Percentiles rank a stretch among this genome's conserved stretches.
Evolutionary conservation across 352 stramenopile species (phyloP).

Genomic region (Thraustotheca clavata): DNA sequence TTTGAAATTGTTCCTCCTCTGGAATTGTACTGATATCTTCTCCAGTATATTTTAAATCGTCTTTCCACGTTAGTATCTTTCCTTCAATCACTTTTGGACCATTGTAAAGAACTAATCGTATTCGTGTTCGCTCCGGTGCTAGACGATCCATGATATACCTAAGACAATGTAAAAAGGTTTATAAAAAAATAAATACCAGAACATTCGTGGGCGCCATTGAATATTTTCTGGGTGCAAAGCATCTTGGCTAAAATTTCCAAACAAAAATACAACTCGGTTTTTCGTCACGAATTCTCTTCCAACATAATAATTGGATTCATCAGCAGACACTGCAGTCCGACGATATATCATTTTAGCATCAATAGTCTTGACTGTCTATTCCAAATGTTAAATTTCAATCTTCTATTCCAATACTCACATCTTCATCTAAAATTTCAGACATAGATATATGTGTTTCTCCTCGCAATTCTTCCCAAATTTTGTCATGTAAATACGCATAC

Average conservation of each 20-base stretch:
- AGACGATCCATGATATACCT: not conserved
- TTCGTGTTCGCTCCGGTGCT: not conserved
- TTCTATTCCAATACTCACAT: not conserved
- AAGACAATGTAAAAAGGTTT: not conserved
- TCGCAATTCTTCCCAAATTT: not conserved
- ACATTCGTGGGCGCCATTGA: not conserved
- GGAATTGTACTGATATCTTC: not conserved
- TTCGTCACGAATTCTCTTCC: not conserved
- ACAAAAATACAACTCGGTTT: not conserved
- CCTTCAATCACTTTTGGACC: not conserved
- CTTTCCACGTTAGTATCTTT: not conserved
- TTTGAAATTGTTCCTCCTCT: not conserved
- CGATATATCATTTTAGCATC: slow-evolving; percentile 1
- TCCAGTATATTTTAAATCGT: not conserved
- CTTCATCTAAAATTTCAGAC: not conserved
- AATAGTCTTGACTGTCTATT: not conserved
- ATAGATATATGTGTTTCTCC: not conserved
- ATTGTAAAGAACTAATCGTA: not conserved
- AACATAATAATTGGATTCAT: slow-evolving; percentile 4
- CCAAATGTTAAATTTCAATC: not conserved
- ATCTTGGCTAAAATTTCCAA: not conserved
- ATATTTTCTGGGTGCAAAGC: not conserved
- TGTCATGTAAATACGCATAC: not conserved
- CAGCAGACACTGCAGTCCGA: not conserved
- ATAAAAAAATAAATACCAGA: not conserved